A percentile compares a stretch with the other conserved stretches of the same genome.
phyloP scores from a whole-genome alignment of 129 eudicot species.

The Helianthus annuus region DNA sequence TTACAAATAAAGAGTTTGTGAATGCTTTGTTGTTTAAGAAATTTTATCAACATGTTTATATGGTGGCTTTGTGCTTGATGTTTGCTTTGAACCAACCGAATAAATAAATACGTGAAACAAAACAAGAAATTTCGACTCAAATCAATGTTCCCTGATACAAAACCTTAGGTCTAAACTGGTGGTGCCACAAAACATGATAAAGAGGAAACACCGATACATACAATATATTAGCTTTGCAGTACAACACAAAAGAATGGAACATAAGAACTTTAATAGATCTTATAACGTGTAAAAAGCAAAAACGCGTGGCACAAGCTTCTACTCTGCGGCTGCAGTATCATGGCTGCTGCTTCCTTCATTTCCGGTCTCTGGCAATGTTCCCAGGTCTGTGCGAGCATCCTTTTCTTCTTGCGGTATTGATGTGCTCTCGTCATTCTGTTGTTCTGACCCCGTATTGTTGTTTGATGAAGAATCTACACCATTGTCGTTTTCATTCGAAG shows the following conservation, averaged over 20 bases:
- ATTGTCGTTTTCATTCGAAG: slow-evolving; percentile 16
- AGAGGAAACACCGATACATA: slow-evolving; percentile 8
- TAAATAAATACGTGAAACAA: neutral
- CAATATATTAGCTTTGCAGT: slow-evolving; percentile 4
- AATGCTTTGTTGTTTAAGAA: neutral
- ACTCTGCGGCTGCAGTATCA: slow-evolving; percentile 49
- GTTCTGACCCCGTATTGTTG: slow-evolving; percentile 31
- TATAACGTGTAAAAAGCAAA: neutral
- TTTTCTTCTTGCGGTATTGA: slow-evolving; percentile 47
- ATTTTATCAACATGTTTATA: neutral
- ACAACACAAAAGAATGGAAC: slow-evolving; percentile 20
- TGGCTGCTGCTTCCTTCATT: slow-evolving; percentile 37
- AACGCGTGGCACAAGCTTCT: neutral
- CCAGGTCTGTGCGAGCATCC: slow-evolving; percentile 45
- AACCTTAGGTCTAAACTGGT: neutral
- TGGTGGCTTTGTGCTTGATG: neutral
- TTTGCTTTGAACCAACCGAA: neutral
- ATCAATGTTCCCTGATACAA: slow-evolving; percentile 7
- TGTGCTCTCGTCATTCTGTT: slow-evolving; percentile 14
- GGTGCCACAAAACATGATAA: slow-evolving; percentile 13
- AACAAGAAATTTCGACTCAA: slow-evolving; percentile 9
- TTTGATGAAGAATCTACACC: slow-evolving; percentile 22
- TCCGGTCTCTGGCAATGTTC: slow-evolving; percentile 44
- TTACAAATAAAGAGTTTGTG: slow-evolving; percentile 11
- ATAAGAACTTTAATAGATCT: neutral